Evolutionary conservation across 192 early-diverging fungal species (phyloP).

Genomic region (Coemansia sp.): DNA sequence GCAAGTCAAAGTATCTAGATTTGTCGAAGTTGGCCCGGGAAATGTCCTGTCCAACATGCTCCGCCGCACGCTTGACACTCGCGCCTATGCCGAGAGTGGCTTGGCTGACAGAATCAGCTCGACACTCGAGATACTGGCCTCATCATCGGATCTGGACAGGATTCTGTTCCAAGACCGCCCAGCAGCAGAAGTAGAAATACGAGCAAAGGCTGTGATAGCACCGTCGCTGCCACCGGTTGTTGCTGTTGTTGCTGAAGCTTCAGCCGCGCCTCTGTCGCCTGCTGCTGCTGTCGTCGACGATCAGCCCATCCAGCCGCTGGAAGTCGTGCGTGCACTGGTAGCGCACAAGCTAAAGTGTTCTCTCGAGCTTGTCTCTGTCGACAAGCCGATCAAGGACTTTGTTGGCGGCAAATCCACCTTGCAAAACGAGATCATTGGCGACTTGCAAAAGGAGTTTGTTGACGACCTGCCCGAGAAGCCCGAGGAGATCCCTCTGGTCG

Average conservation of each 20-base stretch:
- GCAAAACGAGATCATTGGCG: constrained; percentile 96
- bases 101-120: neutral
- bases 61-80: constrained; percentile 71
- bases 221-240: constrained; percentile 57
- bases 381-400: constrained; percentile 68
- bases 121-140: constrained; percentile 66
- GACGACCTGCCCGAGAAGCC: constrained; percentile 86
- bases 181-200: constrained; percentile 30
- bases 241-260: constrained; percentile 54
- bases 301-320: constrained; percentile 75
- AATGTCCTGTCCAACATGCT: constrained; percentile 94
- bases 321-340: constrained; percentile 79
- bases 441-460: constrained; percentile 89
- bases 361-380: constrained; percentile 65
- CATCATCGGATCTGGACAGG: constrained; percentile 60
- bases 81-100: neutral
- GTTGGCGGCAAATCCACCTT: constrained; percentile 94
- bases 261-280: constrained; percentile 53
- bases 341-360: constrained; percentile 89
- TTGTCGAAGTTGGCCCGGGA: constrained; percentile 90
- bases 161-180: constrained; percentile 58
- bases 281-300: constrained; percentile 67
- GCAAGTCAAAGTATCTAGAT: constrained; percentile 76
- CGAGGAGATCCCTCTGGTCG: constrained; percentile 77
- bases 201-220: constrained; percentile 52